A percentile compares a stretch with the other conserved stretches of the same genome.
These are phyloP conservation scores for Paramarasmius palmivorus DNA, from an alignment of 1,284 basidiomycete species.

Conservation along the genomic window DNA sequence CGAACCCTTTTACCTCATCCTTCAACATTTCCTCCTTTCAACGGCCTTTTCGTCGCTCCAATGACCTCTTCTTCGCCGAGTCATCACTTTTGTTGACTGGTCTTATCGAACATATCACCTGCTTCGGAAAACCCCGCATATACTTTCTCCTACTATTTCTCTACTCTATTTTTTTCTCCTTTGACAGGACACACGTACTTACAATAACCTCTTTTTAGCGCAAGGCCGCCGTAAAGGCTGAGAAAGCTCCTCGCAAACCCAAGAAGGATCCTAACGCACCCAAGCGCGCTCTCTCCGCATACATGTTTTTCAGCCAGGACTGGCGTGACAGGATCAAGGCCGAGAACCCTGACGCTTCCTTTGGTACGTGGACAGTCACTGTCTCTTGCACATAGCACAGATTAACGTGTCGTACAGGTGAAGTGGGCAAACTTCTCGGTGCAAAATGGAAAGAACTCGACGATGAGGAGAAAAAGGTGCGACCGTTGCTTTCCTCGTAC, in stretches of 20 bases:
- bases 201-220: conserved; percentile 41
- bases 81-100: too few species aligned
- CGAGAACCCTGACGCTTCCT: conserved; percentile 93
- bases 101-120: too few species aligned
- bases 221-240: conserved; percentile 73
- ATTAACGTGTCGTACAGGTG: conserved; percentile 59
- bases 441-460: conserved; percentile 90
- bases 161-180: conserved; percentile 7
- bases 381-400: conserved; percentile 13
- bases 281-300: conserved; percentile 91
- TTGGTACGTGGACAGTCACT: conserved; percentile 57
- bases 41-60: too few species aligned
- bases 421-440: conserved; percentile 86
- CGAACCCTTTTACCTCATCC: conserved; percentile 8
- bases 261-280: conserved; percentile 86
- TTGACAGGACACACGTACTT: conserved; percentile 17
- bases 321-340: conserved; percentile 93
- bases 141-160: conserved; percentile 6
- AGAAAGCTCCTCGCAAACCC: conserved; percentile 52
- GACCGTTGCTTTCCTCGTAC: conserved; percentile 14
- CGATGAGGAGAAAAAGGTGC: conserved; percentile 83
- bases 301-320: conserved; percentile 99
- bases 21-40: too few species aligned
- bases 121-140: too few species aligned
- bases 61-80: too few species aligned